Evolutionary conservation across 1,284 basidiomycete species (phyloP).

Genomic region (Heterobasidion occidentale): DNA sequence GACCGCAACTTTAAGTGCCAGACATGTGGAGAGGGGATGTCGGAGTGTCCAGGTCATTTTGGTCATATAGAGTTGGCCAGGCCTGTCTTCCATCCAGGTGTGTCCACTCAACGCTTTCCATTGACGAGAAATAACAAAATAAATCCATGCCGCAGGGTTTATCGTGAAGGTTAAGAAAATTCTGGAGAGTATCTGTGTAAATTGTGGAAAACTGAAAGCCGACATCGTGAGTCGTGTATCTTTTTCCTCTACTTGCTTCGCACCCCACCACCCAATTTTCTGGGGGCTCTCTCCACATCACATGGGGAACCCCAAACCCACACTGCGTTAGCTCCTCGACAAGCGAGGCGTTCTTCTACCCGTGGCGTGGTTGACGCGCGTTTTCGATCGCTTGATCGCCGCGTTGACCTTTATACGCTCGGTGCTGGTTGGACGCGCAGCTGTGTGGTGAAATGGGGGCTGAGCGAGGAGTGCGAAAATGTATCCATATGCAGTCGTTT

Average conservation of each 20-base stretch:
- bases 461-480: constrained; percentile 84
- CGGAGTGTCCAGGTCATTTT: constrained; percentile 97
- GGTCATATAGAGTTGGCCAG: constrained; percentile 96
- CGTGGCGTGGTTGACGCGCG: constrained; percentile 61
- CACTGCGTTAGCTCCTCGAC: constrained; percentile 63
- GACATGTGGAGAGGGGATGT: constrained; percentile 98
- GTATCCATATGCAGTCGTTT: constrained; percentile 24
- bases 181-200: constrained; percentile 96
- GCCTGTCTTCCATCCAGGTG: constrained; percentile 95
- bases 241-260: constrained; percentile 77
- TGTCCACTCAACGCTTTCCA: constrained; percentile 19
- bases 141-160: constrained; percentile 57
- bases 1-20: constrained; percentile 99
- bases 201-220: constrained; percentile 96
- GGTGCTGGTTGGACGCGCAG: constrained; percentile 75
- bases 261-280: constrained; percentile 88
- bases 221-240: constrained; percentile 83
- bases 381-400: constrained; percentile 88
- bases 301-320: constrained; percentile 87
- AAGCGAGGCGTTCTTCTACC: constrained; percentile 75
- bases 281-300: constrained; percentile 84
- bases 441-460: constrained; percentile 88
- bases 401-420: constrained; percentile 60
- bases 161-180: constrained; percentile 99
- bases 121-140: background rate